Base-by-base conservation (phyloP, 1,284 basidiomycete genomes). In the Austroboletus niveus region DNA sequence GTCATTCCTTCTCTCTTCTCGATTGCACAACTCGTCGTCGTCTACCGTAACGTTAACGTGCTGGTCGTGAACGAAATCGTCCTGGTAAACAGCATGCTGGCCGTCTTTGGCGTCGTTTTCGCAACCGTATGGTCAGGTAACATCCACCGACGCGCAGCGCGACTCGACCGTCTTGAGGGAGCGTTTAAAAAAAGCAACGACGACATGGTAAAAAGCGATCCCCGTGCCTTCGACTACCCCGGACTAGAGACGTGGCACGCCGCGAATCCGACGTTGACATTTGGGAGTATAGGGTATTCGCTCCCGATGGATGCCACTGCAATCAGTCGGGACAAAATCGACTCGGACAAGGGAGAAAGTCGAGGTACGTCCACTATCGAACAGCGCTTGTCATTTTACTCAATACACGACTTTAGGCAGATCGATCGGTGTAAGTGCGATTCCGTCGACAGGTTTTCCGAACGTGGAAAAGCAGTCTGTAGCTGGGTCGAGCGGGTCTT, bases 1-100 rank as follows among this genome's bases (percentile, higher is more conserved):
- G 32, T 62, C 20, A 49, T 69, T 22, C 64, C 68, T 0, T 55
- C 66, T 1, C 44, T 68, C n/a, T 68, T 70, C 47, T 69, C 68
- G 29, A 55, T 69, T 29, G 64, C 44, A 4, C 68, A 71, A 47
- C 61, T 69, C 48, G 47, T 68, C 22, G 55, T 69, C 46, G 57
- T 71, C 22, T 69, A 69, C 46, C 57, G 57, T 27, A 47, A 31
- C 43, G 54, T 65, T 41, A 42, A 63, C 45, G 38, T 55, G 0
- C 4, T 61, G 20, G 17, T 53, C 27, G 55, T 69, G 42, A 69
- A 69, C 55, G 57, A 67, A 6, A 59, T 69, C 45, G 42, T 66
- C 1, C 57, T 64, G 39, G 52, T 52, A 8, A 65, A 65, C 44
- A 53, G 45, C 20, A 68, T 63, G 54, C 47, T 65, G 9, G 60